Evolutionary conservation across 306 rosid species (phyloP).

Genomic region (Casuarina glauca): DNA sequence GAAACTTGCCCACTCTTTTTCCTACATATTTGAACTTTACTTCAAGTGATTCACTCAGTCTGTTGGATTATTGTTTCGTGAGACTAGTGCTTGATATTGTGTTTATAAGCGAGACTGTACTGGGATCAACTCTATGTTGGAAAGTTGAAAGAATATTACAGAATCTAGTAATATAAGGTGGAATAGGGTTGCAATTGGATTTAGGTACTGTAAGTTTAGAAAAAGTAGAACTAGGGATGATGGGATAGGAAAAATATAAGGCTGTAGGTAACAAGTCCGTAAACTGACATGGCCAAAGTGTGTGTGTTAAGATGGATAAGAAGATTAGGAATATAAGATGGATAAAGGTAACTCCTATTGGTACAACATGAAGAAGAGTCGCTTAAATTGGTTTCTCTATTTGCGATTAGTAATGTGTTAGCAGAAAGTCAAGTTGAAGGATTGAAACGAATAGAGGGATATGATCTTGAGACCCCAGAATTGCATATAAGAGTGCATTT

Average conservation of each 20-base stretch:
- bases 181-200: background rate
- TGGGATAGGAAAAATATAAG: background rate
- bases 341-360: too few species aligned
- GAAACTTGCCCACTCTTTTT: background rate
- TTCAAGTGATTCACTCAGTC: background rate
- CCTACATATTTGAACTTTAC: background rate
- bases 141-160: background rate
- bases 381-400: too few species aligned
- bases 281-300: background rate
- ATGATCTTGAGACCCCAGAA: too few species aligned
- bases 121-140: background rate
- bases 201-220: background rate
- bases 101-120: background rate
- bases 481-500: too few species aligned
- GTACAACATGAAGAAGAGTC: too few species aligned
- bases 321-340: background rate
- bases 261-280: background rate
- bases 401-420: too few species aligned
- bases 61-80: too few species aligned
- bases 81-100: background rate
- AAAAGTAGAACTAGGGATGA: background rate
- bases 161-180: background rate
- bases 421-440: too few species aligned
- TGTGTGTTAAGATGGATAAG: background rate
- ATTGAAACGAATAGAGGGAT: too few species aligned